A percentile compares a stretch with the other conserved stretches of the same genome.
phyloP scores from a whole-genome alignment of 805 yeast genomes.

The Jamesozyma jinghongensis region DNA sequence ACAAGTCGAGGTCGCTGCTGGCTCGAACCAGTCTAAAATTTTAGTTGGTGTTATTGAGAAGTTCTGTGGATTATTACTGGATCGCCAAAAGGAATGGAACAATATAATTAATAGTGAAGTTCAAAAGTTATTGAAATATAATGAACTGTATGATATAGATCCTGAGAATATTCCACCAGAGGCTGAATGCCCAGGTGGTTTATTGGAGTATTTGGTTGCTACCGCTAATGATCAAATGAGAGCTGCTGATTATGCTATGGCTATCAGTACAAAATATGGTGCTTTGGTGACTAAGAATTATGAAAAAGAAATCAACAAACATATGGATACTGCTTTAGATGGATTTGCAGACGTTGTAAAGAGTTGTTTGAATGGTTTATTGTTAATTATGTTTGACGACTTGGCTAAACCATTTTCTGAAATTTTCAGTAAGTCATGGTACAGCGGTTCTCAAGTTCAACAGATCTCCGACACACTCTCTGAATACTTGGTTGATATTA shows the following conservation, averaged over 20 bases:
- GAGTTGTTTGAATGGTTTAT: constrained; percentile 45
- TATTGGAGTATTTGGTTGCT: constrained; percentile 73
- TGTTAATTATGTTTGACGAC: constrained; percentile 64
- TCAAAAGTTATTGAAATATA: constrained; percentile 29
- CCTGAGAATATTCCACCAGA: constrained; percentile 32
- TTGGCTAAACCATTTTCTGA: constrained; percentile 50
- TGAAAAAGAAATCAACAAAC: constrained; percentile 46
- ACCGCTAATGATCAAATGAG: constrained; percentile 76
- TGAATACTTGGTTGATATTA: constrained; percentile 63
- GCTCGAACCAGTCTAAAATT: constrained; percentile 71
- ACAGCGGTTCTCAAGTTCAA: constrained; percentile 46
- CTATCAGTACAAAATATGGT: constrained; percentile 55
- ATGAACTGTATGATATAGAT: constrained; percentile 24
- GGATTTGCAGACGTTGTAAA: constrained; percentile 71
- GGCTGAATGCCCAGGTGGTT: constrained; percentile 55
- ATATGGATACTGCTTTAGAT: constrained; percentile 59
- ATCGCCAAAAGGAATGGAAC: constrained; percentile 58
- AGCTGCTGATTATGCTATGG: constrained; percentile 61
- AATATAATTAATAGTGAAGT: constrained; percentile 47
- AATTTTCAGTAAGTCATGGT: constrained; percentile 66
- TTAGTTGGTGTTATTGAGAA: constrained; percentile 69
- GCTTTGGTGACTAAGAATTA: constrained; percentile 55
- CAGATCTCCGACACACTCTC: constrained; percentile 62
- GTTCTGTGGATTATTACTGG: constrained; percentile 51
- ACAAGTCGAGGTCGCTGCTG: constrained; percentile 81